Evolutionary conservation across 2,329 filamentous ascomycete genomes (phyloP), one percentile per base, ranked within the genome.

Genomic region (Verticillium alfalfae): DNA sequence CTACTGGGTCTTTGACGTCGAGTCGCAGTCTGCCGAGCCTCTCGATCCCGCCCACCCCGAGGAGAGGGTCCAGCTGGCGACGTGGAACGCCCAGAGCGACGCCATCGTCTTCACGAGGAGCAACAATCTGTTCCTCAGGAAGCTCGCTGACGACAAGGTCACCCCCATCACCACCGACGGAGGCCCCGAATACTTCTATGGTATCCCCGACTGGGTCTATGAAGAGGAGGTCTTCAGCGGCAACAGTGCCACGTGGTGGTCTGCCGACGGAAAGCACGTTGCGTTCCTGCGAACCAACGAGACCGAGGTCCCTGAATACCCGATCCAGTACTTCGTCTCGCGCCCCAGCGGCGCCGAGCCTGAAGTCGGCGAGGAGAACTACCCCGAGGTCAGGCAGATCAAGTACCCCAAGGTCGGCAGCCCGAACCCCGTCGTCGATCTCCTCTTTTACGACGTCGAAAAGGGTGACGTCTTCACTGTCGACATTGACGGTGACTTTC

Each of bases 321-420:
- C 94, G 1, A 85, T 99, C 9, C 90, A 98, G 70, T 99, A 96
- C 79, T 99, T 95, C 75, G 79, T 97, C 63, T 92, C 91, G 31
- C 84, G 92, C 54, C 94, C 95, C 2, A 96, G 91, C 66, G 92
- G 92, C 34, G 83, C 85, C 57, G 66, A 81, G 57, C 88, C 92
- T 4, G 74, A 79, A 9, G 77, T 83, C 1, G 93, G 92, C 22
- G 85, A 96, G 67, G 93, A 97, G 72, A 88, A 86, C 59, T 99
- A 99, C 71, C 95, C 95, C 0, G 93, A 98, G 70, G 88, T 94
- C 39, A 86, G 89, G 65, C 80, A 93, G 68, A 96, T 99, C 84
- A 99, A 99, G 75, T 99, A 99, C 70, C 96, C 95, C 57, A 98
- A 98, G 75, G 90, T 95, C 22, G 96, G 95, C 3, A 89, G 93